Conservation (phyloP, 805 yeast genomes). For the Sugiyamaella mastotermitis region DNA sequence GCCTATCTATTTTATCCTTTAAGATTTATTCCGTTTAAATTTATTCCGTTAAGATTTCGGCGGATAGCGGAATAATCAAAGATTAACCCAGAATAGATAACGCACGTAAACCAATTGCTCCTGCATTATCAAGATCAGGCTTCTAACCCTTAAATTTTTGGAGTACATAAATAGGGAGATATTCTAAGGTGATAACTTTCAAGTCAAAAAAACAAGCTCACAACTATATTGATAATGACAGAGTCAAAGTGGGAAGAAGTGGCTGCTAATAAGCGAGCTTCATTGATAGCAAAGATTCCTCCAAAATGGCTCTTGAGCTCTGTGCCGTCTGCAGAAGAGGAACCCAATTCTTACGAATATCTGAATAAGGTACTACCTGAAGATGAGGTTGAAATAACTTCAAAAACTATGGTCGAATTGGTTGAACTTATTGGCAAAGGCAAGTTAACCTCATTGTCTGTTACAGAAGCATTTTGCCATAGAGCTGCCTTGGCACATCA, state of each 20-base stretch:
- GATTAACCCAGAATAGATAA: too few species aligned
- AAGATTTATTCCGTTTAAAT: too few species aligned
- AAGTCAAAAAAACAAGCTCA: too few species aligned
- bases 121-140: too few species aligned
- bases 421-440: constrained; percentile 35
- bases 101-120: too few species aligned
- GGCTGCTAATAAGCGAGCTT: constrained; percentile 6
- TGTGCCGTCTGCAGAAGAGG: constrained; percentile 8
- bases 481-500: constrained; percentile 56
- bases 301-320: constrained; percentile 2
- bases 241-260: constrained; percentile 6
- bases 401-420: constrained; percentile 24
- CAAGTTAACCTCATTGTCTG: constrained; percentile 38
- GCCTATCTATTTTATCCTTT: too few species aligned
- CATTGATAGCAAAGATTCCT: constrained; percentile 3
- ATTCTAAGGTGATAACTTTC: too few species aligned
- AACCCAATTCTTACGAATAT: constrained; percentile 30
- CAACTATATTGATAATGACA: too few species aligned
- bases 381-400: constrained; percentile 4
- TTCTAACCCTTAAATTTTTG: too few species aligned
- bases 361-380: constrained; percentile 7
- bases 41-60: too few species aligned
- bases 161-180: too few species aligned
- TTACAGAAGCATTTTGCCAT: constrained; percentile 50
- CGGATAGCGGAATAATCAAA: too few species aligned